Base-by-base conservation (phyloP, 2,329 filamentous ascomycete species). In the Neofusicoccum umdonicola region DNA sequence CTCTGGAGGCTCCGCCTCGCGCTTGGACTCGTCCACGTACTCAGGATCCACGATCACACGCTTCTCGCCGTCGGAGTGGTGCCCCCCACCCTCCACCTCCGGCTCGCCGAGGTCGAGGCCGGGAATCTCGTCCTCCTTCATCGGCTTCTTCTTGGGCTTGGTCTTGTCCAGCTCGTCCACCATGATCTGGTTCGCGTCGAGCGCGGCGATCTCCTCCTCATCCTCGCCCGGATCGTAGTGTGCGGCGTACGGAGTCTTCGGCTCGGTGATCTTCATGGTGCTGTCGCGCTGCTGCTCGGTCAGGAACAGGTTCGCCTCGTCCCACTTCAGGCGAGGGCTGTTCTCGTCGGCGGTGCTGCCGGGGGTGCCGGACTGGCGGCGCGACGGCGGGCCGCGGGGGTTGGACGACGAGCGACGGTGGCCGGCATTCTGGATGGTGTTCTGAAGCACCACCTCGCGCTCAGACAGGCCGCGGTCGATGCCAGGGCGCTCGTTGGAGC, bases 261-360 rank as follows among this genome's bases (percentile, higher is more conserved):
- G 95, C 81, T 99, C 95, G 70, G 93, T 91, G 69, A 99, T 99
- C 84, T 98, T 99, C 95, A 99, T 99, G 66, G 93, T 97, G 67
- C 90, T 90, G 66, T 89, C 92, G 79, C 91, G 93, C 79, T 98
- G 92, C 79, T 98, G 94, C 81, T 99, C 95, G 7, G 95, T 95
- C 62, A 99, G 85, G 80, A 97, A 99, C 37, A 99, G 85, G 75
- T 99, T 99, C 51, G 92, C 95, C 82, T 99, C 95, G 78, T 99
- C 95, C 95, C 95, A 99, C 81, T 97, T 97, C 70, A 99, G 84
- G 67, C 93, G 89, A 68, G 91, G 90, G 65, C 86, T 88, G 65
- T 83, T 84, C 56, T 87, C 84, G 58, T 87, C 85, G 17, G 82
- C 77, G 47, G 85, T 82, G 39, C 82, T 80, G 66, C 82, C 78